Evolutionary conservation across 768 basidiomycete genomes (phyloP).

Genomic region (Hortiboletus flavorubellus): DNA sequence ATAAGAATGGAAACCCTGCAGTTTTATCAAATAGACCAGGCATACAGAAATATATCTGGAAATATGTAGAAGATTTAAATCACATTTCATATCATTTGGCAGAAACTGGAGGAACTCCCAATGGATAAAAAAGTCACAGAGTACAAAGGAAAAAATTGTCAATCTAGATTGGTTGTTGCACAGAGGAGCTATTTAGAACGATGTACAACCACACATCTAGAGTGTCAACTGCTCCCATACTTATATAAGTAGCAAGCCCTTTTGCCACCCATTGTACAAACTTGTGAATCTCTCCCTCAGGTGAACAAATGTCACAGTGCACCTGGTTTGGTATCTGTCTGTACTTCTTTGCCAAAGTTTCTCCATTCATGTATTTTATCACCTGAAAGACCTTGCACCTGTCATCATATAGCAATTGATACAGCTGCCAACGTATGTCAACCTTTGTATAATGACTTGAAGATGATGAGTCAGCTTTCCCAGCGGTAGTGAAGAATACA

Average conservation of each 20-base stretch:
- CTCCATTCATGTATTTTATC: constrained; percentile 1
- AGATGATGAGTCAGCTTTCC: background rate
- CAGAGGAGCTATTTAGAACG: too few species aligned
- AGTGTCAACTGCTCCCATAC: too few species aligned
- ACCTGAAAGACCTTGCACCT: background rate
- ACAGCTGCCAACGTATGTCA: background rate
- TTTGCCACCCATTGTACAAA: background rate
- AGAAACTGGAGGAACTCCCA: too few species aligned
- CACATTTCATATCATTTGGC: too few species aligned
- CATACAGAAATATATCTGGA: too few species aligned
- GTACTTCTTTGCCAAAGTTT: background rate
- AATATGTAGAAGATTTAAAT: too few species aligned
- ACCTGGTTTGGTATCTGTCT: constrained; percentile 4
- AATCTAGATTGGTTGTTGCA: too few species aligned
- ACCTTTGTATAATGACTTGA: background rate
- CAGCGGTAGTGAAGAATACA: background rate
- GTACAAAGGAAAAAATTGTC: too few species aligned
- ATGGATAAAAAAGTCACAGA: too few species aligned
- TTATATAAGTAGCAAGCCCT: background rate
- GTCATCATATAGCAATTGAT: background rate
- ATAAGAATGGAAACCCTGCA: too few species aligned
- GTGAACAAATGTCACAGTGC: background rate
- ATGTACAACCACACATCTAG: too few species aligned
- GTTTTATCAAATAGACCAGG: too few species aligned
- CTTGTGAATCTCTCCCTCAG: background rate